A percentile compares a stretch with the other conserved stretches of the same genome.
These are phyloP conservation scores for Boletus coccyginus DNA, from an alignment of 768 basidiomycete genomes.

Conservation along the genomic window DNA sequence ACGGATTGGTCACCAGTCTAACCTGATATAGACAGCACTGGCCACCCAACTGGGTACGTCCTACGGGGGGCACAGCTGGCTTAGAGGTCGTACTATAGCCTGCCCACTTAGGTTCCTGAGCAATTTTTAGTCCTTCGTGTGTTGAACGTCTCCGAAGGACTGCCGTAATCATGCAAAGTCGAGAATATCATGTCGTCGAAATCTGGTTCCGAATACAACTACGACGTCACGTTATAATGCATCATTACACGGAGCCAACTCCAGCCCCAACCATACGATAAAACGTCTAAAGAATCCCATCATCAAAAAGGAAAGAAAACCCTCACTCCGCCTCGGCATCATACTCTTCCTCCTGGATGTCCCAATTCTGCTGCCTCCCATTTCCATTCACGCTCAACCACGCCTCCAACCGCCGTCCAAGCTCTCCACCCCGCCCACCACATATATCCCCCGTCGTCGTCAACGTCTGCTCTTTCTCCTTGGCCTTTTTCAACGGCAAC, in stretches of 20 bases:
- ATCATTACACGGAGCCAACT: not conserved
- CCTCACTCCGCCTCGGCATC: constrained; percentile 12
- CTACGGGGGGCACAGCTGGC: too few relatives aligned
- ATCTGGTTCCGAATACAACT: not conserved
- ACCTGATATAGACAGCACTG: too few relatives aligned
- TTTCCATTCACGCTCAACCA: constrained; percentile 52
- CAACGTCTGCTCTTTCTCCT: constrained; percentile 68
- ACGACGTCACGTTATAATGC: not conserved
- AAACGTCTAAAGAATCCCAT: not conserved
- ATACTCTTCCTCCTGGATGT: constrained; percentile 11
- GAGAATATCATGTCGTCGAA: not conserved
- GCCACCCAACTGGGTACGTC: too few relatives aligned
- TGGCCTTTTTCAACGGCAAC: constrained; percentile 55
- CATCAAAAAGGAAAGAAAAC: not conserved
- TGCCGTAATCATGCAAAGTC: not conserved
- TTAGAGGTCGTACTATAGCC: too few relatives aligned
- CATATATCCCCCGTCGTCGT: constrained; percentile 73
- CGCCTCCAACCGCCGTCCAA: constrained; percentile 72
- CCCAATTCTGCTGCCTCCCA: constrained; percentile 12
- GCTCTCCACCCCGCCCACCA: constrained; percentile 75
- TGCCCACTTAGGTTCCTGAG: too few relatives aligned
- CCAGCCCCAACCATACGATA: constrained; percentile 1
- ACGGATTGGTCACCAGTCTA: too few relatives aligned
- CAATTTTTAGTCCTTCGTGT: too few relatives aligned
- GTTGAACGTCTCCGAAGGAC: too few relatives aligned